phyloP scores from a whole-genome alignment of 1,284 basidiomycete genomes.

The Puccinia hordei region DNA sequence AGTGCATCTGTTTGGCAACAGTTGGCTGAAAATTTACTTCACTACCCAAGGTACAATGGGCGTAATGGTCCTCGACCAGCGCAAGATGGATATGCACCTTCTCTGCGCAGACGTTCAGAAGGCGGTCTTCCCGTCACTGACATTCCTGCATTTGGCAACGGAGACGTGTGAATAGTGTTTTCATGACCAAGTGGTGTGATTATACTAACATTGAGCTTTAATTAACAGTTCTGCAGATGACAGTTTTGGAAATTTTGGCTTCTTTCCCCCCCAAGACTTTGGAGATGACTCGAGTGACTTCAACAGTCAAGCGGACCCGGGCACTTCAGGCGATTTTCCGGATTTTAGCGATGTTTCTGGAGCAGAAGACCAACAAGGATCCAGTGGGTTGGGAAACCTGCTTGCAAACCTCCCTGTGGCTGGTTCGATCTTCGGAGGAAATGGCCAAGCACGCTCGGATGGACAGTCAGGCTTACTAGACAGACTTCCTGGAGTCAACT shows the following conservation, averaged over 20 bases:
- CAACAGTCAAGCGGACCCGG: not conserved
- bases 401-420: not conserved
- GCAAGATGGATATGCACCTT: not conserved
- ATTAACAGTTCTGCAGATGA: not conserved
- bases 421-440: slow-evolving; percentile 1
- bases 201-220: not conserved
- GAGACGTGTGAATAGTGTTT: not conserved
- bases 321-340: not conserved
- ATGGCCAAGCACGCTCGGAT: not conserved
- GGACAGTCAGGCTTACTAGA: not conserved
- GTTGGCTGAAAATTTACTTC: not conserved
- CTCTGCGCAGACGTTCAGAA: slow-evolving; percentile 10
- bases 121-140: not conserved
- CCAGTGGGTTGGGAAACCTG: not conserved
- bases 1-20: not conserved
- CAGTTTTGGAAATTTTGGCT: not conserved
- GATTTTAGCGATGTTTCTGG: not conserved
- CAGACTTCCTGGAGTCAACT: not conserved
- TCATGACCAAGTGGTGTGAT: not conserved
- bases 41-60: not conserved
- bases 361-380: slow-evolving; percentile 1
- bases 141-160: not conserved
- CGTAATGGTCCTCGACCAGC: not conserved
- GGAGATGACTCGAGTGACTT: not conserved
- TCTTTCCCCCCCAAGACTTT: slow-evolving; percentile 9